Evolutionary conservation across 805 yeast genomes (phyloP), one percentile per base, ranked within the genome.

Genomic region (Candida ulmi): DNA sequence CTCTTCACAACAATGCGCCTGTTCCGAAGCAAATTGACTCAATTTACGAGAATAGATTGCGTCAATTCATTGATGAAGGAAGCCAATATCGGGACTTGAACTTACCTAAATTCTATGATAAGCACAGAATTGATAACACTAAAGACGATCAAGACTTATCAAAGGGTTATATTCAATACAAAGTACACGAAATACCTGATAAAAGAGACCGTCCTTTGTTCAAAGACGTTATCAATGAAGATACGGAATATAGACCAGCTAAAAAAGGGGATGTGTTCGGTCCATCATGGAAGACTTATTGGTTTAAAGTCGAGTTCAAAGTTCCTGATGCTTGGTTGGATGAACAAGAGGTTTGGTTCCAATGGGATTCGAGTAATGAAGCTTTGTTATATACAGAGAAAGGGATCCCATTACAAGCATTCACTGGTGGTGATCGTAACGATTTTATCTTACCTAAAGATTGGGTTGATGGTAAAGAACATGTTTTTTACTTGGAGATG

Each of bases 281-380:
- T 0, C 99, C 99, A 3, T 83, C 95, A 12, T 91, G 99, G 99
- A 82, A 91, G 42, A 84, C 98, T 1, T 95, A 88, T 47, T 91
- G 99, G 99, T 88, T 93, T 62, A 74, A 78, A 49, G 64, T 91
- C 17, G 62, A 70, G 12, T 62, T 86, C 42, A 65, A 67, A n/a
- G 66, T 91, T 5, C 95, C 96, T 0, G 48, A 66, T 13, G 58
- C 68, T 3, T 65, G 74, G 70, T 48, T 63, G 9, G 57, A 67
- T 17, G 68, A 70, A 13, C 51, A 55, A 11, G 71, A 68, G 42
- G 71, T 87, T 30, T 65, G 82, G 39, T 74, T 86, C 42, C 81
- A 87, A 46, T 90, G 95, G 87, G 95, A 91, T 57, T 78, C 88
- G 36, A 76, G 78, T 38, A 82, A 83, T 53, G 99, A 91, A 61